Conservation (phyloP, 2,329 filamentous ascomycete genomes). For the Fonsecaea nubica region DNA sequence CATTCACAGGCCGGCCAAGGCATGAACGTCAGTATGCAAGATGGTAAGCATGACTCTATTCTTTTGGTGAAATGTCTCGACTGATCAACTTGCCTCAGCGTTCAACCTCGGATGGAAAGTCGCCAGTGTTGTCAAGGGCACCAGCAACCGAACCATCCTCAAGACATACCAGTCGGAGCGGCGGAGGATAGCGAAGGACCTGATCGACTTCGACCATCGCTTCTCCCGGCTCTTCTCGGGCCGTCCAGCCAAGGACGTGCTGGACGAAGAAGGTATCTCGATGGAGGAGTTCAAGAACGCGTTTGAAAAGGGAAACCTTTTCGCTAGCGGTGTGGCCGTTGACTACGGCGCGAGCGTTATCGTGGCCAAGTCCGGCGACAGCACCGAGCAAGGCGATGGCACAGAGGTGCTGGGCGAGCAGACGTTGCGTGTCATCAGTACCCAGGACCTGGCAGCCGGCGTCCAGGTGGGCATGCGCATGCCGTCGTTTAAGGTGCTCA, state of each 20-base stretch:
- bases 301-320: slow-evolving; percentile 66
- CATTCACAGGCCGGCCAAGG: slow-evolving; percentile 71
- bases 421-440: slow-evolving; percentile 32
- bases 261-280: slow-evolving; percentile 66
- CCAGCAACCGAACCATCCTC: slow-evolving; percentile 51
- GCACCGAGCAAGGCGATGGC: slow-evolving; percentile 55
- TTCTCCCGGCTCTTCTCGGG: slow-evolving; percentile 63
- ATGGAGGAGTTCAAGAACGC: slow-evolving; percentile 69
- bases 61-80: neutral
- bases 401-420: slow-evolving; percentile 49
- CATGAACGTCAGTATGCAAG: slow-evolving; percentile 76
- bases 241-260: slow-evolving; percentile 64
- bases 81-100: slow-evolving; percentile 39
- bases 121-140: slow-evolving; percentile 55
- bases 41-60: slow-evolving; percentile 47
- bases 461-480: slow-evolving; percentile 47
- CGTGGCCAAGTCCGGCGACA: slow-evolving; percentile 60
- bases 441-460: slow-evolving; percentile 32
- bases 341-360: slow-evolving; percentile 65
- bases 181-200: slow-evolving; percentile 66
- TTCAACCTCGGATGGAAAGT: slow-evolving; percentile 67
- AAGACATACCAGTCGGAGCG: slow-evolving; percentile 63
- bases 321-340: slow-evolving; percentile 64
- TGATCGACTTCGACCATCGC: slow-evolving; percentile 69
- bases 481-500: slow-evolving; percentile 46